A percentile compares a stretch with the other conserved stretches of the same genome.
These are phyloP conservation scores for Monosporascus sp. DNA, from an alignment of 2,329 filamentous ascomycete species.

Conservation along the genomic window DNA sequence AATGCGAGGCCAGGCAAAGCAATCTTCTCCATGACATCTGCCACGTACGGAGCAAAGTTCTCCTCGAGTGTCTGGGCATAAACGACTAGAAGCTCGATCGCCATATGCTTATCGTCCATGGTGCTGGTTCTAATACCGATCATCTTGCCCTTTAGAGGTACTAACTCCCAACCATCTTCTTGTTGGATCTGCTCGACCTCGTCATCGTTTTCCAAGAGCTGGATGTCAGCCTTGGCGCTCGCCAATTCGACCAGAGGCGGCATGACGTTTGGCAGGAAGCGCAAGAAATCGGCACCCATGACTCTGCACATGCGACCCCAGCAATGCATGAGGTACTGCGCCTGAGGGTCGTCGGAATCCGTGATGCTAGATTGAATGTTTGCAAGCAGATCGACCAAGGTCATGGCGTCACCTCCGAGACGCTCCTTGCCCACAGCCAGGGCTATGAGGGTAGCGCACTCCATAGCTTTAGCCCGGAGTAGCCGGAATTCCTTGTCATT, in stretches of 20 bases:
- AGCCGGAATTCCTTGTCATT: conserved; percentile 91
- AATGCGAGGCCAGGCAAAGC: conserved; percentile 90
- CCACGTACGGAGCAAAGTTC: conserved; percentile 85
- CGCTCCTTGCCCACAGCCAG: conserved; percentile 91
- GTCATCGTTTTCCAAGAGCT: conserved; percentile 90
- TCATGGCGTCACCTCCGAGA: conserved; percentile 81
- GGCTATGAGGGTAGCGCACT: conserved; percentile 93
- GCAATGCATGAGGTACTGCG: conserved; percentile 95
- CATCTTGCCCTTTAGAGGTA: conserved; percentile 94
- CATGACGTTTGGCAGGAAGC: conserved; percentile 90
- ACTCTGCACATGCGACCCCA: conserved; percentile 99
- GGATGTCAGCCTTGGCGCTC: conserved; percentile 93
- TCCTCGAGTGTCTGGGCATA: conserved; percentile 95
- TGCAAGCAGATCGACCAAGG: conserved; percentile 79
- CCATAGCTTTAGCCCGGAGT: conserved; percentile 95
- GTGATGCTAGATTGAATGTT: conserved; percentile 81
- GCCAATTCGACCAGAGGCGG: conserved; percentile 87
- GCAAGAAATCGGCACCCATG: conserved; percentile 81
- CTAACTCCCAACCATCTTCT: conserved; percentile 95
- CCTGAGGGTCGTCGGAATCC: conserved; percentile 90
- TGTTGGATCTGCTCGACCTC: conserved; percentile 88
- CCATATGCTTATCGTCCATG: conserved; percentile 98
- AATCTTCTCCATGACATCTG: conserved; percentile 94
- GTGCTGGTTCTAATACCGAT: conserved; percentile 97
- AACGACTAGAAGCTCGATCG: conserved; percentile 96